A percentile compares a stretch with the other conserved stretches of the same genome.
These are phyloP conservation scores for Cladosporium phlei DNA, from an alignment of 2,329 filamentous ascomycete species.

Conservation along the genomic window DNA sequence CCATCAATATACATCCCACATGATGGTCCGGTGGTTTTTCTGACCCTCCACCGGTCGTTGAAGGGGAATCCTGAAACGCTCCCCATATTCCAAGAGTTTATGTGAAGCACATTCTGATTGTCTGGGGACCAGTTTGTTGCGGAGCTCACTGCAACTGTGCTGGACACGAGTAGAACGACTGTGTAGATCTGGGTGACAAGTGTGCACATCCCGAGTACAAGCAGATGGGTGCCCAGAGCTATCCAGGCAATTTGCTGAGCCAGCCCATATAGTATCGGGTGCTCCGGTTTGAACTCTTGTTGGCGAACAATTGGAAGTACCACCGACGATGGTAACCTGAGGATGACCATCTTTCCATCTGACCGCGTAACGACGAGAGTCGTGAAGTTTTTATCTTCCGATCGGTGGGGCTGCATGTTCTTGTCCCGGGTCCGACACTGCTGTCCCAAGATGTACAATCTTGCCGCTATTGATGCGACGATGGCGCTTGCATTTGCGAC, in stretches of 20 bases:
- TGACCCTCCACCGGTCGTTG: too few species aligned
- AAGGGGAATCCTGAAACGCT: too few species aligned
- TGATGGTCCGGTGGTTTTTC: too few species aligned
- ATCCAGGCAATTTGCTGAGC: constrained; percentile 5
- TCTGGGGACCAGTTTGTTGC: too few species aligned
- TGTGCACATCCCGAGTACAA: constrained; percentile 5
- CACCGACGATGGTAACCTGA: not conserved
- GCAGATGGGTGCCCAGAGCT: constrained; percentile 2
- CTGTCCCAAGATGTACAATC: constrained; percentile 6
- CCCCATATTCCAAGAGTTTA: too few species aligned
- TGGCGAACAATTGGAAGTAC: not conserved
- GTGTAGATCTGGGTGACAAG: constrained; percentile 8
- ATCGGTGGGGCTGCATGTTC: too few species aligned
- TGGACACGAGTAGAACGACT: not conserved
- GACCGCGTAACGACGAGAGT: constrained; percentile 1
- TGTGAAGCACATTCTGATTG: too few species aligned
- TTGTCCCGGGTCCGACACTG: constrained; percentile 3
- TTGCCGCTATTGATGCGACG: constrained; percentile 4
- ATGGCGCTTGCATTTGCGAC: constrained; percentile 9
- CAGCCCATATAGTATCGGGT: not conserved
- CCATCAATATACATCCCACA: too few species aligned
- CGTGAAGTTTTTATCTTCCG: not conserved
- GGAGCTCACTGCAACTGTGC: too few species aligned
- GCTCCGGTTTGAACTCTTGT: not conserved
- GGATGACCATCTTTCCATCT: constrained; percentile 3